These are phyloP conservation scores for Hypholoma sublateritium DNA, from an alignment of 768 basidiomycete species.

Conservation along the genomic window DNA sequence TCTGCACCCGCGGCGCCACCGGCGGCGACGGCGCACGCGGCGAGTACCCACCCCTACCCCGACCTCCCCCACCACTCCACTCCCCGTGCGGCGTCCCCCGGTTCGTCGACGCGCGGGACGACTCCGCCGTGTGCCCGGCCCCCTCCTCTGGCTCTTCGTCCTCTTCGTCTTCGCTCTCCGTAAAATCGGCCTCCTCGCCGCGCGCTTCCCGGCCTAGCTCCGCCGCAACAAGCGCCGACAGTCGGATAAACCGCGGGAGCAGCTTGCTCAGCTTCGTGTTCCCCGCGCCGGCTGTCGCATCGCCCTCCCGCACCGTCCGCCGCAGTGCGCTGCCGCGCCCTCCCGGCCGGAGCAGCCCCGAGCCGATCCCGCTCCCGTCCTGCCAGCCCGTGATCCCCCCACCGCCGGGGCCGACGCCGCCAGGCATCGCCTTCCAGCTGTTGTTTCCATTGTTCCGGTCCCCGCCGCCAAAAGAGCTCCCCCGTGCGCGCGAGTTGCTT, in stretches of 20 bases:
- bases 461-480: slow-evolving; percentile 10
- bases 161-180: slow-evolving; percentile 27
- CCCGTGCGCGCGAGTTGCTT: slow-evolving; percentile 22
- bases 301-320: slow-evolving; percentile 37
- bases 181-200: slow-evolving; percentile 46
- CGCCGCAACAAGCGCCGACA: slow-evolving; percentile 77
- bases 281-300: slow-evolving; percentile 41
- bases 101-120: not conserved
- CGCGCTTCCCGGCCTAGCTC: slow-evolving; percentile 74
- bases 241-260: slow-evolving; percentile 68
- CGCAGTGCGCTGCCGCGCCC: slow-evolving; percentile 58
- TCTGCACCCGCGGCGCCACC: not conserved
- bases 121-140: not conserved
- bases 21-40: slow-evolving; percentile 10
- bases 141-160: slow-evolving; percentile 4
- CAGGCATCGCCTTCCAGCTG: slow-evolving; percentile 33
- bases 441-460: slow-evolving; percentile 7
- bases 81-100: not conserved
- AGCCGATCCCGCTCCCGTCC: slow-evolving; percentile 73
- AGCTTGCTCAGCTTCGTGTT: slow-evolving; percentile 68
- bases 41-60: slow-evolving; percentile 6
- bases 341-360: slow-evolving; percentile 61
- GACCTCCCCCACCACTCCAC: not conserved
- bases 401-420: slow-evolving; percentile 33
- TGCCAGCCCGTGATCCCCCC: slow-evolving; percentile 72